These are phyloP conservation scores for Vanrija humicola DNA, from an alignment of 1,284 basidiomycete species.

Conservation along the genomic window DNA sequence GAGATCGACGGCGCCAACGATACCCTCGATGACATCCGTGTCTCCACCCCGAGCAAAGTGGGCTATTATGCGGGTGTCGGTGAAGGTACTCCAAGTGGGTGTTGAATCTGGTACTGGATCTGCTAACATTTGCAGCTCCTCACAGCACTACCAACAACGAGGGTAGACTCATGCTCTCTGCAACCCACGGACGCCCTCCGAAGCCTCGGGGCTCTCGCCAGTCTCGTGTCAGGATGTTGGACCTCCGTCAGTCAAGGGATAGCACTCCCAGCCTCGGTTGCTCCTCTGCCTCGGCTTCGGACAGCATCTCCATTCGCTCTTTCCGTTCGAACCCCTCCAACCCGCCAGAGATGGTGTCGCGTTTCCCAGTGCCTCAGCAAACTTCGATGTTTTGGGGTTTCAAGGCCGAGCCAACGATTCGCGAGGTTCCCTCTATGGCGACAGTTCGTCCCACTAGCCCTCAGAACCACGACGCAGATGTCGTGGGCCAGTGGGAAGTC, in stretches of 20 bases:
- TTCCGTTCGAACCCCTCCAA: conserved; percentile 33
- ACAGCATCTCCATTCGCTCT: conserved; percentile 33
- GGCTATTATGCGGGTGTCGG: no score
- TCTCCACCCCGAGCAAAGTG: no score
- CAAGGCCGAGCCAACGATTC: conserved; percentile 34
- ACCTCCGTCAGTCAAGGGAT: conserved; percentile 1
- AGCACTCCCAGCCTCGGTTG: conserved; percentile 35
- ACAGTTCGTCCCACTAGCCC: conserved; percentile 18
- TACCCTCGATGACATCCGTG: no score
- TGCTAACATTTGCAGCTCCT: no score
- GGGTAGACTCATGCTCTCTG: no score
- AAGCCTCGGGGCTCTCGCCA: background rate
- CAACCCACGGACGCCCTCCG: no score
- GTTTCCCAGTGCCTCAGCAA: conserved; percentile 20
- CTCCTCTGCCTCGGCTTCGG: conserved; percentile 19
- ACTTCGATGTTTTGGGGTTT: conserved; percentile 27
- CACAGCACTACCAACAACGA: no score
- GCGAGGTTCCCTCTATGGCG: conserved; percentile 35
- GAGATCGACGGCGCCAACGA: no score
- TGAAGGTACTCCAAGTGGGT: no score
- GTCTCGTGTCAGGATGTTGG: conserved; percentile 17
- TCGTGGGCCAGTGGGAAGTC: conserved; percentile 11
- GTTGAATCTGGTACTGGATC: no score
- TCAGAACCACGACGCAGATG: background rate
- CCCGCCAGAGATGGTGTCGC: conserved; percentile 1